Base-by-base conservation (phyloP, 352 stramenopile genomes). In the Pythium folliculosum region DNA sequence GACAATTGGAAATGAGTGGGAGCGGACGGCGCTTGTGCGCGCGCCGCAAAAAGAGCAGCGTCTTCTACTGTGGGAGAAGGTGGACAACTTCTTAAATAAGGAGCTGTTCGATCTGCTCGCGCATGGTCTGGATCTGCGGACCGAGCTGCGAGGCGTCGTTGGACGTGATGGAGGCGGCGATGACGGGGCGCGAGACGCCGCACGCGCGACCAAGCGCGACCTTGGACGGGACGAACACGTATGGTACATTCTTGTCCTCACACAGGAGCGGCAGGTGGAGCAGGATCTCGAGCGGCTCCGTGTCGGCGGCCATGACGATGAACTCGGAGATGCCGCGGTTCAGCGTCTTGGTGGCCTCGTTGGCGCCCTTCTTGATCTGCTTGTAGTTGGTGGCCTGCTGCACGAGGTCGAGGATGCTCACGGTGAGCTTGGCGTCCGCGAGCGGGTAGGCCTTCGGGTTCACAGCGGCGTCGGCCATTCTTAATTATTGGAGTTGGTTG, bases 311-410 rank as follows among this genome's bases (percentile, higher is more conserved):
- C 96, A 99, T 99, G 77, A 99, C 92, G 77, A 99, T 99, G 75
- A 99, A 98, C 85, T 99, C 98, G 56, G 92, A 98, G 80, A 99
- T 99, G 67, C 98, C 98, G 63, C 98, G 95, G 86, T 99, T 99
- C 58, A 99, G 80, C 22, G 97, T 99, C 87, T 99, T 99, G 74
- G 98, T 99, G 70, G 98, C 97, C 75, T 99, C 98, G 86, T 99
- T 99, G 61, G 98, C 98, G 58, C 98, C 98, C 88, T 99, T 99
- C 85, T 99, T 99, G 71, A 99, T 98, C 84, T 99, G 98, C 91
- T 99, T 99, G 94, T 99, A 99, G 84, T 99, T 99, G 71, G 94
- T 97, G 45, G 97, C 97, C 77, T 99, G 98, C 82, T 99, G 97
- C 54, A 99, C 92, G 60, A 99, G 84, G 80, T 99, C 98, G 60